Evolutionary conservation across 768 basidiomycete species (phyloP).

Genomic region (Panaeolus cyanescens): DNA sequence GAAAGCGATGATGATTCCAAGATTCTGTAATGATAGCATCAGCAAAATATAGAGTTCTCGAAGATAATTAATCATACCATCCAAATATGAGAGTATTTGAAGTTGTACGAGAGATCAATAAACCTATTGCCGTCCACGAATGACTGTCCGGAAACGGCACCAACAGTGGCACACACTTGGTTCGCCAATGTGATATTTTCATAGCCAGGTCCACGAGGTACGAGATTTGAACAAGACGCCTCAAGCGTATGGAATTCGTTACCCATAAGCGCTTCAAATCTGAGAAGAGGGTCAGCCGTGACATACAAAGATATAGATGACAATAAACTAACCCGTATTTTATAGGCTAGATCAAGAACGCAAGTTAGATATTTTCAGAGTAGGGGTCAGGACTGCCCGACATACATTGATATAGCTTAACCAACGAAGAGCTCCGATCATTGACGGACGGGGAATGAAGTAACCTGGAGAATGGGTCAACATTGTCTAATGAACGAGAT

Average conservation of each 20-base stretch:
- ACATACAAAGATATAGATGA: conserved; percentile 10
- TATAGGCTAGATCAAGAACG: neutral
- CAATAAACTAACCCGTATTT: neutral
- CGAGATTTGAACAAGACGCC: conserved; percentile 58
- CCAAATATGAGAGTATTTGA: conserved; percentile 39
- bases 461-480: conserved; percentile 37
- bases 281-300: conserved; percentile 1
- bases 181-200: conserved; percentile 55
- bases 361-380: neutral
- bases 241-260: conserved; percentile 82
- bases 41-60: neutral
- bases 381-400: neutral
- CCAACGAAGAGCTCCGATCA: conserved; percentile 72
- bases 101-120: conserved; percentile 46
- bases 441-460: conserved; percentile 57
- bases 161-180: conserved; percentile 75
- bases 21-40: conserved; percentile 39
- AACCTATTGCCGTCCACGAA: conserved; percentile 63
- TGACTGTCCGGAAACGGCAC: conserved; percentile 56
- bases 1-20: conserved; percentile 71
- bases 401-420: conserved; percentile 64
- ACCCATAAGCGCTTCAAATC: conserved; percentile 71
- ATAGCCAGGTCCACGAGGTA: conserved; percentile 66
- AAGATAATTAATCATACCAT: conserved; percentile 28
- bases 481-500: conserved; percentile 49